A percentile compares a stretch with the other conserved stretches of the same genome.
Evolutionary conservation across 768 basidiomycete genomes (phyloP).

Genomic region (Leucogyrophana mollusca): DNA sequence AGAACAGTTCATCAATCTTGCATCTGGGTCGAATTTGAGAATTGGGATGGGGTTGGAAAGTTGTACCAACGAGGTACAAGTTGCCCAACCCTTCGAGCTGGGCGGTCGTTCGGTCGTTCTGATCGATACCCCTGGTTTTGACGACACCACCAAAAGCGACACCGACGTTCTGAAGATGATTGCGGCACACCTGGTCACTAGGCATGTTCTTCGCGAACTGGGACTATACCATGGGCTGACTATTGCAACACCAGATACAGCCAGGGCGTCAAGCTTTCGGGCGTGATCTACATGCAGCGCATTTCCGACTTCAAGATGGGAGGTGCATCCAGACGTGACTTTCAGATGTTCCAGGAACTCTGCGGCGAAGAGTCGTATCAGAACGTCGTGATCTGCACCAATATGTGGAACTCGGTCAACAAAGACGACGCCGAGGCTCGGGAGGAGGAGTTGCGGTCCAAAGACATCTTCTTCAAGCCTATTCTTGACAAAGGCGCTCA

Average conservation of each 20-base stretch:
- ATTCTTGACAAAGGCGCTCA: slow-evolving; percentile 45
- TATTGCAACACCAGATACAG: slow-evolving; percentile 32
- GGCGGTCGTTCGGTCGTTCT: slow-evolving; percentile 40
- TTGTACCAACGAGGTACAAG: slow-evolving; percentile 33
- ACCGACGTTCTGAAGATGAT: slow-evolving; percentile 52
- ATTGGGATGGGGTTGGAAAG: slow-evolving; percentile 35
- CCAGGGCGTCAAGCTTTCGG: slow-evolving; percentile 38
- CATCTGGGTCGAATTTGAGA: slow-evolving; percentile 29
- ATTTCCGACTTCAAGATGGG: slow-evolving; percentile 50
- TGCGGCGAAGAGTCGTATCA: slow-evolving; percentile 51
- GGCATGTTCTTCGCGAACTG: slow-evolving; percentile 19
- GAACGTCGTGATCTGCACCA: slow-evolving; percentile 52
- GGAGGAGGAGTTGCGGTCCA: slow-evolving; percentile 42
- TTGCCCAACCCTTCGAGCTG: slow-evolving; percentile 21
- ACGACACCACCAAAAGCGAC: slow-evolving; percentile 51
- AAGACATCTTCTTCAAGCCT: slow-evolving; percentile 47
- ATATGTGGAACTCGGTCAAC: slow-evolving; percentile 48
- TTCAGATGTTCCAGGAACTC: slow-evolving; percentile 50
- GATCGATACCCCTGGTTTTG: slow-evolving; percentile 65
- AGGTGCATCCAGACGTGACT: slow-evolving; percentile 46
- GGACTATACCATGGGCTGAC: no score
- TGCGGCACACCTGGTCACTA: slow-evolving; percentile 35
- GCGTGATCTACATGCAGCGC: slow-evolving; percentile 53
- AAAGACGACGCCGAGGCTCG: slow-evolving; percentile 35
- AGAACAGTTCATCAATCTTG: slow-evolving; percentile 36